Evolutionary conservation across 306 rosid species (phyloP).

Genomic region (Ceratonia siliqua): DNA sequence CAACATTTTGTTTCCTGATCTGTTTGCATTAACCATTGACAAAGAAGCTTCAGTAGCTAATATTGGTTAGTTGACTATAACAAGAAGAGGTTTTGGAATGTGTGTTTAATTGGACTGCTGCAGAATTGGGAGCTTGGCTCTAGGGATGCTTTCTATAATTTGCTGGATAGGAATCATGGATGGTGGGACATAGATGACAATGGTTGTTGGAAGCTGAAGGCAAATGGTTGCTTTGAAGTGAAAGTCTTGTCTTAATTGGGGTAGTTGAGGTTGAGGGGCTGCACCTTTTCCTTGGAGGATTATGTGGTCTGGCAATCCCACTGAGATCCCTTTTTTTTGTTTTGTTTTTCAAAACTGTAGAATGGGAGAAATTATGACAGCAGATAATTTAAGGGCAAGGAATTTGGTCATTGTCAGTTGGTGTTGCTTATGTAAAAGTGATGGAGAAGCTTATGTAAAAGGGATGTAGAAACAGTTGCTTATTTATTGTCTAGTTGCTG

Average conservation of each 20-base stretch:
- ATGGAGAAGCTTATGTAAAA: neutral
- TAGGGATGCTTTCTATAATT: neutral
- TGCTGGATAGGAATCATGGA: neutral
- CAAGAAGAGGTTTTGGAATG: neutral
- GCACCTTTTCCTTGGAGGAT: neutral
- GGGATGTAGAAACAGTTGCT: neutral
- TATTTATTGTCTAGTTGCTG: constrained; percentile 1
- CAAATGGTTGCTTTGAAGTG: neutral
- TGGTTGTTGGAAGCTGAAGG: neutral
- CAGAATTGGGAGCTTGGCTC: neutral
- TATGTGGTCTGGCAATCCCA: neutral
- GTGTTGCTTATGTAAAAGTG: neutral
- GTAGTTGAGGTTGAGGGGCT: neutral
- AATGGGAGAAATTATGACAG: neutral
- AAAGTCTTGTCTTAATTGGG: neutral
- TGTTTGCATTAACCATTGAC: neutral
- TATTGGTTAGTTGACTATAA: neutral
- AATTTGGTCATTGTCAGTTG: neutral
- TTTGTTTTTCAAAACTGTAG: neutral
- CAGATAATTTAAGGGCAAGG: neutral
- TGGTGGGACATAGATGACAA: neutral
- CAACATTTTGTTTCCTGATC: neutral
- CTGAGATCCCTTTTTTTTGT: neutral
- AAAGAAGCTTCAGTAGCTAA: neutral
- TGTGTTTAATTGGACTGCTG: neutral